A percentile compares a stretch with the other conserved stretches of the same genome.
Evolutionary conservation across 2,329 filamentous ascomycete species (phyloP).

Genomic region (Scopulariopsis brevicaulis): DNA sequence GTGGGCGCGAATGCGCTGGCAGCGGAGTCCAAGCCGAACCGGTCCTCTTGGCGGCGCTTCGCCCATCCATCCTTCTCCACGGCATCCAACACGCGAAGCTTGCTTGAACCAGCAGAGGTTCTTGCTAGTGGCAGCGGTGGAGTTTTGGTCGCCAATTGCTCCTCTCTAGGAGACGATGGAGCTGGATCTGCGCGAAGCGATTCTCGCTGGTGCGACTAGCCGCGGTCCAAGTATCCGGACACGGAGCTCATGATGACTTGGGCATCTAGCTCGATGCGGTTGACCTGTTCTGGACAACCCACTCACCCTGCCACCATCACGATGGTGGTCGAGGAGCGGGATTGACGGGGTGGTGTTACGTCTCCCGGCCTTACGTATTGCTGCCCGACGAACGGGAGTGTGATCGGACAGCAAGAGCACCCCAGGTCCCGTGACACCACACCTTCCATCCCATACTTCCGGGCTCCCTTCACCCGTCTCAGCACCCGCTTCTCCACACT

Average conservation of each 20-base stretch:
- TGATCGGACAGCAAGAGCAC: not conserved
- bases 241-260: not conserved
- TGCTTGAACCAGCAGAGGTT: no score
- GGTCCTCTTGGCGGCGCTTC: not conserved
- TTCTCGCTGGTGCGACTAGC: not conserved
- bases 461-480: no score
- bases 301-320: not conserved
- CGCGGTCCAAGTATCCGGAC: not conserved
- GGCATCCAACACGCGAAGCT: no score
- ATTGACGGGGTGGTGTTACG: not conserved
- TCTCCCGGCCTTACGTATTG: not conserved
- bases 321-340: not conserved
- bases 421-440: no score
- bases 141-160: no score
- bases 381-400: not conserved
- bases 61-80: not conserved
- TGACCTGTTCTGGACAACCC: not conserved
- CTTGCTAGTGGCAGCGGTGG: no score
- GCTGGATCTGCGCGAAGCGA: not conserved
- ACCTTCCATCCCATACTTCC: no score
- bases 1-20: not conserved
- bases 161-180: not conserved
- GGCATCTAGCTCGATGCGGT: not conserved
- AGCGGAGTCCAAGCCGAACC: not conserved
- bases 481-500: no score